phyloP scores from a whole-genome alignment of 2,329 filamentous ascomycete species.

The Pseudogymnoascus sp. region DNA sequence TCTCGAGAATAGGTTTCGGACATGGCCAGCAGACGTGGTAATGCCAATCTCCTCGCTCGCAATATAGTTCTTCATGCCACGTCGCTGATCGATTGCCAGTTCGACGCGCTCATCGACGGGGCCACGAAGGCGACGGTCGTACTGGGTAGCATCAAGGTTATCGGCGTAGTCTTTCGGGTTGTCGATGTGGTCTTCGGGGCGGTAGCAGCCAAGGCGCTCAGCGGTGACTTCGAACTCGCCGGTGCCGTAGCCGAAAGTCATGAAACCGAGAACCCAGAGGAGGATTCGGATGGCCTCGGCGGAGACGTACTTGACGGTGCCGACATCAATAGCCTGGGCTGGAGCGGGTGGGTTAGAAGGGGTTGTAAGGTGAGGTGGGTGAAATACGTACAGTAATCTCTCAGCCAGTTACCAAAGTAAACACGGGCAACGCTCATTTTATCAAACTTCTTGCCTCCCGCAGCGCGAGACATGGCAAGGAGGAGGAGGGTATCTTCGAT shows the following conservation, averaged over 20 bases:
- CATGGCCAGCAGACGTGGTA: conserved; percentile 70
- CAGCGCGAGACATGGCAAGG: conserved; percentile 53
- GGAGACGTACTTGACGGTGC: conserved; percentile 82
- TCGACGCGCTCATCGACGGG: conserved; percentile 73
- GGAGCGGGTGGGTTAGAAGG: not conserved
- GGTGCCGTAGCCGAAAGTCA: conserved; percentile 77
- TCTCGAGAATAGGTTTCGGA: conserved; percentile 62
- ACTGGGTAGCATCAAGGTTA: conserved; percentile 74
- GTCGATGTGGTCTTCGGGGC: conserved; percentile 77
- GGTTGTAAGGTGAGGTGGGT: not conserved
- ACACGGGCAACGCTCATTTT: conserved; percentile 82
- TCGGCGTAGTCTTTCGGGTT: conserved; percentile 77
- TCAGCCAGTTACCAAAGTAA: conserved; percentile 95
- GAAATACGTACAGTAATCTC: conserved; percentile 59
- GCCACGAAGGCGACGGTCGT: conserved; percentile 71
- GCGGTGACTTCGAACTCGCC: conserved; percentile 79
- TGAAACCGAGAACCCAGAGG: conserved; percentile 80
- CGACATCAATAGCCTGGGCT: conserved; percentile 82
- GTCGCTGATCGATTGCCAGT: conserved; percentile 65
- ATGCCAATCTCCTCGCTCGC: conserved; percentile 72
- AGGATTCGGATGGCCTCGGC: conserved; percentile 85
- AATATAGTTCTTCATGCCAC: conserved; percentile 89
- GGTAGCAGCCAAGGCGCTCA: conserved; percentile 70
- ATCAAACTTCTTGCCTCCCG: conserved; percentile 70
- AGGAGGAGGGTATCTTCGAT: conserved; percentile 84